phyloP scores from a whole-genome alignment of 1,284 basidiomycete genomes.

The Melampsora americana region DNA sequence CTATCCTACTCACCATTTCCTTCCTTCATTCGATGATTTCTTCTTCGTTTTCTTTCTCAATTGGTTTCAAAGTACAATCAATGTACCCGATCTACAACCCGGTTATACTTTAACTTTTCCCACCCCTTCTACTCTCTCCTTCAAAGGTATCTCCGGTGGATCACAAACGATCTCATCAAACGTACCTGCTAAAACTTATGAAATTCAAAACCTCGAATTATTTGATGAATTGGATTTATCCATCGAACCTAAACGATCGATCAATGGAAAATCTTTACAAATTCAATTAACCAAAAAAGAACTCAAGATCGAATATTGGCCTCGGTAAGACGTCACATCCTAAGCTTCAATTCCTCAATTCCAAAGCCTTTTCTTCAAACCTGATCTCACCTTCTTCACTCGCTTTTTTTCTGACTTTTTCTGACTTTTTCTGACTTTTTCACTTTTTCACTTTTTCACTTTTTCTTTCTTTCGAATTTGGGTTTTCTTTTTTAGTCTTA shows the following conservation, averaged over 20 bases:
- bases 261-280: conserved; percentile 33
- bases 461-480: background rate
- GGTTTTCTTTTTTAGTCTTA: conserved; percentile 10
- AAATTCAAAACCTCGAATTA: conserved; percentile 20
- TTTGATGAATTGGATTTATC: conserved; percentile 30
- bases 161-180: background rate
- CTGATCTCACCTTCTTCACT: background rate
- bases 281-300: conserved; percentile 26
- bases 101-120: conserved; percentile 29
- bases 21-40: background rate
- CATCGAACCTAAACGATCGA: conserved; percentile 4
- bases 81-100: conserved; percentile 31
- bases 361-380: no score
- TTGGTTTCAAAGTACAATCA: conserved; percentile 18
- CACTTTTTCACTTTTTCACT: no score
- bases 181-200: conserved; percentile 6
- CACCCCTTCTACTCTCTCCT: conserved; percentile 24
- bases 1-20: background rate
- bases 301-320: conserved; percentile 32
- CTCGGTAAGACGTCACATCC: conserved; percentile 39
- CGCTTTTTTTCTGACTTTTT: no score
- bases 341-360: no score
- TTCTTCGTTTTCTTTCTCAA: no score
- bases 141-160: conserved; percentile 24
- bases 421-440: no score